Base-by-base conservation (phyloP, 345 rosid species). In the Pelargonium nanum region DNA sequence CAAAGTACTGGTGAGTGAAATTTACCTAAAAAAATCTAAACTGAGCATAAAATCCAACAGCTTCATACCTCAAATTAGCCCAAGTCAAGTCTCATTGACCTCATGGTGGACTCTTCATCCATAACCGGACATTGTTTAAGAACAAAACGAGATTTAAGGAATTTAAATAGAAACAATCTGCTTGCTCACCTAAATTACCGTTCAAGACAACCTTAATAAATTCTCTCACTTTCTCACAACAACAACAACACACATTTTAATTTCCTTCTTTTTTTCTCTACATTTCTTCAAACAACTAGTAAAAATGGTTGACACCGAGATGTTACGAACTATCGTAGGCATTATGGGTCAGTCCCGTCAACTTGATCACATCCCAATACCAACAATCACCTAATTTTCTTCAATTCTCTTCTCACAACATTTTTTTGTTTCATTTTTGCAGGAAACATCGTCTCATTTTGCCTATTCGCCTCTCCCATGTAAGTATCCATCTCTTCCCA, bases 381-480 rank as follows among this genome's bases (percentile, higher is more conserved):
- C 23, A 12, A 28, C 26, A 55, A 32, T 6, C 24, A 15, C 17
- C 20, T 20, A 15, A 13, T 17, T 16, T 56, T 23, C 19, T 19
- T 1, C 51, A 24, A 2, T 32, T n/a, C 6, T 5, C 22, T 6
- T 17, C 13, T 44, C 4, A 8, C 8, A 0, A 1, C 8, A 6
- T 8, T 30, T 48, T 51, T 1, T 23, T n/a, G n/a, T n/a, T n/a
- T 48, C 48, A 6, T 7, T 17, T 22, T 25, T 71, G 67, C 74
- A 90, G 95, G 97, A 69, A 90, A 90, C 68, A 67, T 83, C 56
- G 77, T 82, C 56, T 90, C 97, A 57, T 79, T 85, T 50, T 72
- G 81, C 28, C 58, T 90, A 57, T 90, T 85, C 75, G 51, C 81
- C 28, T 79, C 97, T 25, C 97, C 97, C 5, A 45, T 78, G 97